Base-by-base conservation (phyloP, 768 basidiomycete genomes). In the Leucocoprinus birnbaumii region DNA sequence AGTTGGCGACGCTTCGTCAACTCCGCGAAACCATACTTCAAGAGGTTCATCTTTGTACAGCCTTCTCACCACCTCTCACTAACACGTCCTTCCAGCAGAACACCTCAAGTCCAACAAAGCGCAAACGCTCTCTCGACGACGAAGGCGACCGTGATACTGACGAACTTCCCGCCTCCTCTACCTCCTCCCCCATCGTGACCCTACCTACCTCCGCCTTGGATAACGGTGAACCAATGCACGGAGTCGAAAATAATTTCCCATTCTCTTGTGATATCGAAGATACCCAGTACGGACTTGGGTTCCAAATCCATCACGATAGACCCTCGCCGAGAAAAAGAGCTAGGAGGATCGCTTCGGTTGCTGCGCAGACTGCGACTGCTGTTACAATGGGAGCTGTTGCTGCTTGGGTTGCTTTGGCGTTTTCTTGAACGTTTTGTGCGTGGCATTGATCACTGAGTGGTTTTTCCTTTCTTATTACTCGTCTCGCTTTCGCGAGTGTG, bases 371-470 rank as follows among this genome's bases (percentile, higher is more conserved):
- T 5, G 80, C 83, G 6, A 79, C 84, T 3, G 83, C 80, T 16
- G 78, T 85, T 27, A 78, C 80, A 0, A 67, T 90, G 38, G 88
- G 88, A 22, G 88, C 86, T 13, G 82, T 84, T 11, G 84, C 82
- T 2, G 78, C 87, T 2, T 90, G 88, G 88, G 80, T 84, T 16
- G 86, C 85, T 22, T 67, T 91, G 55, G 88, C 88, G 0, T 90
- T 84, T 66, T 74, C 72, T 58, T 86, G 62, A 76, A 59, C 27
- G 8, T 25, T 18, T 19, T n/a, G 16, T 6, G 3, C 18, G n/a
- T n/a, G n/a, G n/a, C n/a, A n/a, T n/a, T n/a, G n/a, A n/a, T n/a
- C n/a, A n/a, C n/a, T n/a, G n/a, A n/a, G n/a, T n/a, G n/a, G n/a
- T n/a, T n/a, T n/a, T n/a, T n/a, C n/a, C n/a, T n/a, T n/a, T n/a